These are phyloP conservation scores for Phytophthora kernoviae DNA, from an alignment of 352 stramenopile genomes.

Conservation along the genomic window DNA sequence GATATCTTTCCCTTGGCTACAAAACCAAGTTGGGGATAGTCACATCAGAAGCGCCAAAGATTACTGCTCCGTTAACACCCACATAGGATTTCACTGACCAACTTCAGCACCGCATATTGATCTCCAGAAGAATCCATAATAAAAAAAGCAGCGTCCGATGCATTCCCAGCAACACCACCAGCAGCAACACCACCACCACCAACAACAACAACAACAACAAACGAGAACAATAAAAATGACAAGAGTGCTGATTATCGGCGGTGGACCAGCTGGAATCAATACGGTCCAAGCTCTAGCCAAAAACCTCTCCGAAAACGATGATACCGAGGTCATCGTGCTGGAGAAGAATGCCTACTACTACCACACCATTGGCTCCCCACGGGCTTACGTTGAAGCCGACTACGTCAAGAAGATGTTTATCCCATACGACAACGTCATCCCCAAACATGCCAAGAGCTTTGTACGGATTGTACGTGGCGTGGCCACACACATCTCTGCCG, in stretches of 20 bases:
- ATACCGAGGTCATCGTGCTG: constrained; percentile 38
- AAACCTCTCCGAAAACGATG: constrained; percentile 25
- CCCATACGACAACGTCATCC: constrained; percentile 43
- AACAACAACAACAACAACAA: not conserved
- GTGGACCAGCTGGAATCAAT: constrained; percentile 20
- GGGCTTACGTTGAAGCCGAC: constrained; percentile 37
- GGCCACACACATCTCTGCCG: constrained; percentile 26
- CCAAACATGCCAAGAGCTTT: constrained; percentile 23
- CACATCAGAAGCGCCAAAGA: no score
- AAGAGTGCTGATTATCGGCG: constrained; percentile 33
- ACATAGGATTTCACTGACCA: no score
- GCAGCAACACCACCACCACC: not conserved
- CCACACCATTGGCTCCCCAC: constrained; percentile 36
- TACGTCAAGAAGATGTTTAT: constrained; percentile 50
- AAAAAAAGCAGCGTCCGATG: no score
- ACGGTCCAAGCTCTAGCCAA: constrained; percentile 23
- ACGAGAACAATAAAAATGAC: constrained; percentile 3
- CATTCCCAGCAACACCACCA: not conserved
- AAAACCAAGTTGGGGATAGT: no score
- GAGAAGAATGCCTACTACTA: constrained; percentile 52
- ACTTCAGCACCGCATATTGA: no score
- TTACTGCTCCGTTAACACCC: no score
- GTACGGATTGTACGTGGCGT: constrained; percentile 32
- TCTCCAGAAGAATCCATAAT: no score
- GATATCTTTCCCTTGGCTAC: no score